These are phyloP conservation scores for Tuber brumale DNA, from an alignment of 495 filamentous ascomycete genomes.

Conservation along the genomic window DNA sequence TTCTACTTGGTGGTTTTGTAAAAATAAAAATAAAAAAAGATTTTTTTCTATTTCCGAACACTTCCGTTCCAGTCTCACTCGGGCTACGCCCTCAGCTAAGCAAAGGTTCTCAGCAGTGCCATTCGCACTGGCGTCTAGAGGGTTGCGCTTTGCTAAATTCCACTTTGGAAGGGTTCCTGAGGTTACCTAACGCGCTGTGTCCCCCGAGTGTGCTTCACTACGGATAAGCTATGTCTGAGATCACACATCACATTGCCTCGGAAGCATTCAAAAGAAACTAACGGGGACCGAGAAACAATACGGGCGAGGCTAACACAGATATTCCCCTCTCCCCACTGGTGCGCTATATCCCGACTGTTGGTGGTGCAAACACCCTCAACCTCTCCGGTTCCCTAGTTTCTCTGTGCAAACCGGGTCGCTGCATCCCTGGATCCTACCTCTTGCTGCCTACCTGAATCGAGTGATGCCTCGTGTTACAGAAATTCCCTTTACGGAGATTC, in stretches of 20 bases:
- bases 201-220: background rate
- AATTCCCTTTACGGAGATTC: background rate
- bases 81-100: too few relatives aligned
- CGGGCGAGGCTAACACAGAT: background rate
- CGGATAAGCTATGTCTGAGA: background rate
- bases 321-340: background rate
- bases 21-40: too few relatives aligned
- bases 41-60: too few relatives aligned
- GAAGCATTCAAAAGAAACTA: background rate
- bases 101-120: background rate
- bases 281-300: background rate
- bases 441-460: background rate
- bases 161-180: background rate
- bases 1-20: too few relatives aligned
- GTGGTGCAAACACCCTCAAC: background rate
- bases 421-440: background rate
- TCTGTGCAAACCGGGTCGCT: background rate
- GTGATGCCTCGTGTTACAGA: background rate
- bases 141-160: background rate
- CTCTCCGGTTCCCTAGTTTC: background rate
- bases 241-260: background rate
- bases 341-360: background rate
- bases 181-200: background rate
- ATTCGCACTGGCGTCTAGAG: background rate
- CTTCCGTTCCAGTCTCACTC: too few relatives aligned